Evolutionary conservation across 148 eudicot species (phyloP).

Genomic region (Vaccinium myrtillus): DNA sequence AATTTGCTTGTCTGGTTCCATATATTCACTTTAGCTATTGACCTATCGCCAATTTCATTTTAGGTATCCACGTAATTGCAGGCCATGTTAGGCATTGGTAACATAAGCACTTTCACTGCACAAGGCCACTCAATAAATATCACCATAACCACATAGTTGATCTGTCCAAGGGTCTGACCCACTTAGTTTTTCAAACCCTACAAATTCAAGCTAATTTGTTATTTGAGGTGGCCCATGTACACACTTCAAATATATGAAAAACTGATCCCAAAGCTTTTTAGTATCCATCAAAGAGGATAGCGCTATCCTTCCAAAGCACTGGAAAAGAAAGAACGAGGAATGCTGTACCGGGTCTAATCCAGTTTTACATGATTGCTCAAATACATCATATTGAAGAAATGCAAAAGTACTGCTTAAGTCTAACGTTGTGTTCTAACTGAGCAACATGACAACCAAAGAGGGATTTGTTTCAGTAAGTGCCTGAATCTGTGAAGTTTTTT

Average conservation of each 20-base stretch:
- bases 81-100: slow-evolving; percentile 8
- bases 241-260: not conserved
- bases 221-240: not conserved
- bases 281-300: not conserved
- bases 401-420: not conserved
- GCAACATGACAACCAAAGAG: not conserved
- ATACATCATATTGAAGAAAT: not conserved
- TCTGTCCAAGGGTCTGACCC: not conserved
- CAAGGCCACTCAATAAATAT: not conserved
- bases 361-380: slow-evolving; percentile 7
- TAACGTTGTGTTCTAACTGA: not conserved
- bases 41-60: not conserved
- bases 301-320: not conserved
- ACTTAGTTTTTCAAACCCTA: not conserved
- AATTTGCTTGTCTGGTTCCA: not conserved
- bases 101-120: not conserved
- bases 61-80: not conserved
- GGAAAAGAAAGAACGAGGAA: too few species aligned
- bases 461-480: not conserved
- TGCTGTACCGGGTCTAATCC: not conserved
- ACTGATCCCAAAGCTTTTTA: not conserved
- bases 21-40: not conserved
- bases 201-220: not conserved
- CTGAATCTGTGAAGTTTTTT: not conserved
- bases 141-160: slow-evolving; percentile 1